Evolutionary conservation across 2,329 filamentous ascomycete genomes (phyloP).

Genomic region (Blumeriella jaapii): DNA sequence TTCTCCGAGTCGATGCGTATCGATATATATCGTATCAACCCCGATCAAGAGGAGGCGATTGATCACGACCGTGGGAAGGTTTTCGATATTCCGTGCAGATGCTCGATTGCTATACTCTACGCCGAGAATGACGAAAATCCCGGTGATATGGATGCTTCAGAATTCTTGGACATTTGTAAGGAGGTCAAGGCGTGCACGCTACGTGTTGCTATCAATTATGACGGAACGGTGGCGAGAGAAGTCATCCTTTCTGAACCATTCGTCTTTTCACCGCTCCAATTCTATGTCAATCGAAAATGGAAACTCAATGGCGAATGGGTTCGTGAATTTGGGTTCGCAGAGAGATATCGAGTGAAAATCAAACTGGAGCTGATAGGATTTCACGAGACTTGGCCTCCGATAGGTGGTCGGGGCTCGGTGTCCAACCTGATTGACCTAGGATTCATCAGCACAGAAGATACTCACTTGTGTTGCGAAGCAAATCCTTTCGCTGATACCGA

Average conservation of each 20-base stretch:
- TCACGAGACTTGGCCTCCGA: conserved; percentile 18
- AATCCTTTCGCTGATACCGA: not conserved
- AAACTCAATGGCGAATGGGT: conserved; percentile 10
- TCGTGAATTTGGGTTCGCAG: conserved; percentile 12
- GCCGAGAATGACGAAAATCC: conserved; percentile 12
- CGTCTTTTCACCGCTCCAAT: conserved; percentile 12
- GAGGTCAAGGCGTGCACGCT: conserved; percentile 8
- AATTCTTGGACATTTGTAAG: conserved; percentile 9
- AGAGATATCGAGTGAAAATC: conserved; percentile 16
- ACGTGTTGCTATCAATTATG: conserved; percentile 4
- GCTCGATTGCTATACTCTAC: conserved; percentile 15
- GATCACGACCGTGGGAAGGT: not conserved
- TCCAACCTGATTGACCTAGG: conserved; percentile 1
- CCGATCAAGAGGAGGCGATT: not conserved
- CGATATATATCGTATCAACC: conserved; percentile 14
- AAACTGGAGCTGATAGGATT: conserved; percentile 8
- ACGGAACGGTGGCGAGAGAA: conserved; percentile 12
- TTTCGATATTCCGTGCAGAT: conserved; percentile 13
- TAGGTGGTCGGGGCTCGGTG: conserved; percentile 7
- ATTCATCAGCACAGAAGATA: conserved; percentile 4
- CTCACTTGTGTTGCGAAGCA: conserved; percentile 5
- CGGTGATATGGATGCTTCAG: conserved; percentile 4
- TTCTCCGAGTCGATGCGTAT: conserved; percentile 18
- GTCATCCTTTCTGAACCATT: conserved; percentile 14
- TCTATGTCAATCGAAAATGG: conserved; percentile 13